These are phyloP conservation scores for Aspergillus transmontanensis DNA, from an alignment of 2,329 filamentous ascomycete genomes.

Conservation along the genomic window DNA sequence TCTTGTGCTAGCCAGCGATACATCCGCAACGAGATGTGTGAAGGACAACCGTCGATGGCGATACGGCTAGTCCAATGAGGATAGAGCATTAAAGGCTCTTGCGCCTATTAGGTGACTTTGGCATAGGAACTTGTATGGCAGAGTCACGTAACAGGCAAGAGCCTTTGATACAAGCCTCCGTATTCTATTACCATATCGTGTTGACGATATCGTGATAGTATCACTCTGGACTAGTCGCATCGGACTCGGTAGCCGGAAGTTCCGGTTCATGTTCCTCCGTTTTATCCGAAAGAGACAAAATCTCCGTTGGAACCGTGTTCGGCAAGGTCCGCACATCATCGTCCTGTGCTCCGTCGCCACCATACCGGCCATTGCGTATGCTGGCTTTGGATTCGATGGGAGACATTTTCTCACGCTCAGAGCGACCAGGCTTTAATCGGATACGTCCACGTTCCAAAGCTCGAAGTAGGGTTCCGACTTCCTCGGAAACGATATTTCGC, in stretches of 20 bases:
- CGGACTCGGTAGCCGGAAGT: conserved; percentile 28
- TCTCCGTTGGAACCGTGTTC: conserved; percentile 31
- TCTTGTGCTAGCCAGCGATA: not conserved
- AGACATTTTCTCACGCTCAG: conserved; percentile 35
- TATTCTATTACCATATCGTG: not conserved
- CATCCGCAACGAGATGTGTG: not conserved
- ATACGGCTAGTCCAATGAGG: not conserved
- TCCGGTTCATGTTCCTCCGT: conserved; percentile 23
- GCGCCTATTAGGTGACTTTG: not conserved
- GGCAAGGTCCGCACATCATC: conserved; percentile 24
- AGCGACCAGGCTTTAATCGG: conserved; percentile 36
- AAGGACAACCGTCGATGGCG: not conserved
- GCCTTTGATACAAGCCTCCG: not conserved
- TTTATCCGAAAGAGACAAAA: conserved; percentile 20
- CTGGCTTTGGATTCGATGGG: conserved; percentile 36
- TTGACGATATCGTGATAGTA: not conserved
- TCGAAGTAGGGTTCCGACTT: conserved; percentile 37
- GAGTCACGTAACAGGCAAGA: not conserved
- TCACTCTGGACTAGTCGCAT: conserved; percentile 26
- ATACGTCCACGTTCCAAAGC: conserved; percentile 39
- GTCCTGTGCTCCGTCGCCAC: conserved; percentile 17
- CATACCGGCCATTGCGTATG: conserved; percentile 21
- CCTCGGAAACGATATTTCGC: conserved; percentile 39
- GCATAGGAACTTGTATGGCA: not conserved
- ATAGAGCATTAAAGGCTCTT: not conserved